These are phyloP conservation scores for Parafenestella ontariensis DNA, from an alignment of 2,329 filamentous ascomycete species.

Conservation along the genomic window DNA sequence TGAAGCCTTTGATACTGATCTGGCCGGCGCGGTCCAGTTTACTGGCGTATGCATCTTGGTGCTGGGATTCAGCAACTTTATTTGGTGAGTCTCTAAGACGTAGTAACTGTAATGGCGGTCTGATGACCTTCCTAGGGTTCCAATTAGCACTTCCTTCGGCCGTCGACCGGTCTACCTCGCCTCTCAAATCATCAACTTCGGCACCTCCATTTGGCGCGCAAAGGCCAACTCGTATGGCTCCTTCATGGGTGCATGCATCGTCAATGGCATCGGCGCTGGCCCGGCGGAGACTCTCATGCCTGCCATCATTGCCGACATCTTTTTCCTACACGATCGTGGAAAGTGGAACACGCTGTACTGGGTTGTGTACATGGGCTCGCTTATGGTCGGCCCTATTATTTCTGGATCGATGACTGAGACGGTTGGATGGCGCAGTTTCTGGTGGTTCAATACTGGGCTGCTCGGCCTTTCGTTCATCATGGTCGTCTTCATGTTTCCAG, in stretches of 20 bases:
- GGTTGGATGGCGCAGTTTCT: conserved; percentile 68
- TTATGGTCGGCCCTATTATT: conserved; percentile 66
- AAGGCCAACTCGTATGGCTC: conserved; percentile 63
- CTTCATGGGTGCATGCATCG: conserved; percentile 69
- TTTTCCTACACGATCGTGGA: conserved; percentile 70
- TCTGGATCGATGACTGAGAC: conserved; percentile 67
- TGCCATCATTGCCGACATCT: conserved; percentile 68
- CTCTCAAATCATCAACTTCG: conserved; percentile 61
- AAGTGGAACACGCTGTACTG: conserved; percentile 69
- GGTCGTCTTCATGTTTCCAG: conserved; percentile 67
- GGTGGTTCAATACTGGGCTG: conserved; percentile 69
- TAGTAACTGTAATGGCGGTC: conserved; percentile 1
- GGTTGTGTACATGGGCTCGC: conserved; percentile 66
- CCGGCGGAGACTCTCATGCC: conserved; percentile 69
- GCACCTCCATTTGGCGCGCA: conserved; percentile 65
- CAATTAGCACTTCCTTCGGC: conserved; percentile 62
- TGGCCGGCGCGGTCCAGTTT: conserved; percentile 63
- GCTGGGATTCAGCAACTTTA: conserved; percentile 66
- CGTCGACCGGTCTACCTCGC: conserved; percentile 61
- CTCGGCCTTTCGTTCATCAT: conserved; percentile 59
- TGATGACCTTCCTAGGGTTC: conserved; percentile 53
- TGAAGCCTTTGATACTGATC: conserved; percentile 60
- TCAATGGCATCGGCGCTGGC: conserved; percentile 69
- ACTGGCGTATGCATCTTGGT: conserved; percentile 64
- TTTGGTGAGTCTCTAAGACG: conserved; percentile 54